Evolutionary conservation across 768 basidiomycete genomes (phyloP), one percentile per base, ranked within the genome.

Genomic region (Galerina marginata): DNA sequence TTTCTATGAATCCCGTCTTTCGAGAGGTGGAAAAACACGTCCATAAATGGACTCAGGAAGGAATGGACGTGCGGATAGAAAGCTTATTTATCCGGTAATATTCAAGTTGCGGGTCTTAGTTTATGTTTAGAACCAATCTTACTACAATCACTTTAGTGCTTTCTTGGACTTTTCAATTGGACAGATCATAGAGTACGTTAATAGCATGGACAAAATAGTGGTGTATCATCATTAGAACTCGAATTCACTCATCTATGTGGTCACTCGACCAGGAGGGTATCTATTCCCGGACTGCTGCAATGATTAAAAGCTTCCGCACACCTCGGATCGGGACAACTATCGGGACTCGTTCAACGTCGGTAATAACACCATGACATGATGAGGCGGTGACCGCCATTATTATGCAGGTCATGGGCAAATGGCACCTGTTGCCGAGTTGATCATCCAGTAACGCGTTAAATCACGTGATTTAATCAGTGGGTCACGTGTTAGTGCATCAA

Each of bases 1-100:
- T 71, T 61, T 75, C 75, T 20, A 69, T 73, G 67, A 70, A 67
- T 36, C 69, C 71, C 15, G 54, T 65, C 2, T 59, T 68, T 2
- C 44, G 63, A 7, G 71, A 70, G 39, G 56, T 69, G 23, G 64
- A 65, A 7, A 63, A 61, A 29, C 63, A 49, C 23, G 58, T 71
- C 37, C 59, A 56, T 39, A 44, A 56, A 16, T 70, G 72, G 74
- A 65, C 40, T 14, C 55, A 63, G 14, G 72, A 71, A 16, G 74
- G 74, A 16, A 51, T 76, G 55, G 68, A 76, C 23, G 66, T 75
- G 3, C 29, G 43, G 10, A 62, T 72, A 15, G 58, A 70, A n/a
- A 67, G 63, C 50, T 44, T 74, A 14, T 29, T 60, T n/a, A 37
- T 69, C 38, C 66, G 68, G 54, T 74, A 57, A 60, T 23, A 40